These are phyloP conservation scores for Fonsecaea pugnacius DNA, from an alignment of 2,329 filamentous ascomycete genomes.

Conservation along the genomic window DNA sequence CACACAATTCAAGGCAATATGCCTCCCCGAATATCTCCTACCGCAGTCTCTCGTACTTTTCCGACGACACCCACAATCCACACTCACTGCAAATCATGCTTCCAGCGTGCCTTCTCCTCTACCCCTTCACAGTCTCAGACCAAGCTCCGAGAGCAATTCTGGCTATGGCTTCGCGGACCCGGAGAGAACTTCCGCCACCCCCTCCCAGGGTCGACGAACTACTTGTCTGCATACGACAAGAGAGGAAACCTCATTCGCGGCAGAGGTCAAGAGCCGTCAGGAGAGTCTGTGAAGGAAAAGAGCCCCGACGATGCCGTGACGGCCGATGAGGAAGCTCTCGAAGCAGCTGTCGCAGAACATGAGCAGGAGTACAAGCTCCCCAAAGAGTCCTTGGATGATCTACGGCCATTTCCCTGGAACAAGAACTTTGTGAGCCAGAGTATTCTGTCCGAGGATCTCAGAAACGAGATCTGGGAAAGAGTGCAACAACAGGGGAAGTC, in stretches of 20 bases:
- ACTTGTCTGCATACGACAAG: slow-evolving; percentile 59
- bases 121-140: slow-evolving; percentile 45
- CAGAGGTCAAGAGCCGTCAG: slow-evolving; percentile 5
- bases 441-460: slow-evolving; percentile 73
- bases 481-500: slow-evolving; percentile 69
- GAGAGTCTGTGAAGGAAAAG: slow-evolving; percentile 3
- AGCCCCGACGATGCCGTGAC: slow-evolving; percentile 14
- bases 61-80: slow-evolving; percentile 30
- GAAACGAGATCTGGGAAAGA: slow-evolving; percentile 73
- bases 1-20: slow-evolving; percentile 15
- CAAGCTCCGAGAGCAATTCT: slow-evolving; percentile 60
- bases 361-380: slow-evolving; percentile 40
- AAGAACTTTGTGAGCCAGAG: slow-evolving; percentile 69
- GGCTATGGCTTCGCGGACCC: slow-evolving; percentile 62
- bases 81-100: slow-evolving; percentile 37
- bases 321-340: slow-evolving; percentile 26
- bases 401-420: slow-evolving; percentile 75
- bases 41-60: slow-evolving; percentile 22
- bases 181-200: slow-evolving; percentile 56
- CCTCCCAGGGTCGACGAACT: slow-evolving; percentile 58
- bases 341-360: slow-evolving; percentile 42
- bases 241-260: slow-evolving; percentile 53
- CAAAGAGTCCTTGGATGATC: slow-evolving; percentile 32
- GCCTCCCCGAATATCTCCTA: slow-evolving; percentile 33
- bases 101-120: slow-evolving; percentile 35